These are phyloP conservation scores for Eucalyptus paniculata DNA, from an alignment of 345 rosid genomes.

Conservation along the genomic window DNA sequence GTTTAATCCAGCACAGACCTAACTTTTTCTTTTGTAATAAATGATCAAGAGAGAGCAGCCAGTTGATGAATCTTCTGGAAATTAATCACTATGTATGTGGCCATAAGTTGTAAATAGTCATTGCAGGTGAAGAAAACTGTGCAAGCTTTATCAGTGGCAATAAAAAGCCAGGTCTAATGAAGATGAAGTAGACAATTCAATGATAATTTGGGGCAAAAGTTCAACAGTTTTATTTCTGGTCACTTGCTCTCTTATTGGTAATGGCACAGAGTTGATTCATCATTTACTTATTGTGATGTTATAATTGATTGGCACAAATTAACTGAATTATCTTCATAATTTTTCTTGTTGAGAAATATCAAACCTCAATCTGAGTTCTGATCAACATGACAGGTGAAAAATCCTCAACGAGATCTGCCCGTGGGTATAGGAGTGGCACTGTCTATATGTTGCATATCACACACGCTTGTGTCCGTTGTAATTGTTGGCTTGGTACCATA, in stretches of 20 bases:
- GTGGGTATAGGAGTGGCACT: conserved; percentile 85
- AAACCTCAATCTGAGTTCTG: not conserved
- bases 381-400: conserved; percentile 60
- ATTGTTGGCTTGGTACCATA: conserved; percentile 93
- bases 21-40: not conserved
- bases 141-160: not conserved
- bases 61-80: not conserved
- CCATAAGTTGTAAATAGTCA: not conserved
- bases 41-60: not conserved
- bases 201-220: not conserved
- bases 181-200: not conserved
- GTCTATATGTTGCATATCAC: conserved; percentile 64
- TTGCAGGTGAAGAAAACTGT: not conserved
- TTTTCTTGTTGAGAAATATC: not conserved
- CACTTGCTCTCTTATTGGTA: not conserved
- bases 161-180: not conserved
- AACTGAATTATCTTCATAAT: not conserved
- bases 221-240: not conserved
- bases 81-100: not conserved
- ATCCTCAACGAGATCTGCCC: conserved; percentile 94
- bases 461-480: conserved; percentile 85
- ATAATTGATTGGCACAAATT: not conserved
- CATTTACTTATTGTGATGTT: not conserved
- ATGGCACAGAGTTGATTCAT: not conserved
- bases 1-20: not conserved